Evolutionary conservation across 2,329 filamentous ascomycete species (phyloP).

Genomic region (Stachybotrys echinatus): DNA sequence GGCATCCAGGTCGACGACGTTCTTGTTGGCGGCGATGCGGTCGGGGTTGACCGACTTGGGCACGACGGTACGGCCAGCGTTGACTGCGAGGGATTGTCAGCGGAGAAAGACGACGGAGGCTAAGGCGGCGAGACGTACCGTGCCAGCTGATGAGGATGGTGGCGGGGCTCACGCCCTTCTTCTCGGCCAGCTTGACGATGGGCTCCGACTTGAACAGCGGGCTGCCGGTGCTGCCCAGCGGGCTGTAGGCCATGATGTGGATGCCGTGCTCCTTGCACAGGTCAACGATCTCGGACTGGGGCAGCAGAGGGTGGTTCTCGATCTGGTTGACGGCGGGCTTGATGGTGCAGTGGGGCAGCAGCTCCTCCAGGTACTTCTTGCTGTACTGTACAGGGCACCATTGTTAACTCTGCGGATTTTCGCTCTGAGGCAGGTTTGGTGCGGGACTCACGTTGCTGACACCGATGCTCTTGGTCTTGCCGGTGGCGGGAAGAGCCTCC

Average conservation of each 20-base stretch:
- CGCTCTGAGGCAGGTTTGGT: not conserved
- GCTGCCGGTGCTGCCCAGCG: constrained; percentile 58
- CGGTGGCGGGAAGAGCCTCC: constrained; percentile 58
- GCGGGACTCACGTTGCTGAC: constrained; percentile 45
- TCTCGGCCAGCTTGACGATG: constrained; percentile 58
- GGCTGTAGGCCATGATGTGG: constrained; percentile 67
- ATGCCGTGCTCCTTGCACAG: constrained; percentile 64
- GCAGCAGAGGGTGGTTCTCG: constrained; percentile 67
- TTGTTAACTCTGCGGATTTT: constrained; percentile 3
- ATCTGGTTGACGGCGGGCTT: constrained; percentile 67
- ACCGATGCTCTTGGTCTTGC: constrained; percentile 50
- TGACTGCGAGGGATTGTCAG: constrained; percentile 39
- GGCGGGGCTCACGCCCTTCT: constrained; percentile 54
- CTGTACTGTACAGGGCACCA: constrained; percentile 37
- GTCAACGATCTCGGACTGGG: constrained; percentile 67
- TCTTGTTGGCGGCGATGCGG: constrained; percentile 65
- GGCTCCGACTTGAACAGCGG: constrained; percentile 60
- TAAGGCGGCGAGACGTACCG: constrained; percentile 49
- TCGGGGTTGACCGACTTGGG: constrained; percentile 66
- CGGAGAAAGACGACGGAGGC: not conserved
- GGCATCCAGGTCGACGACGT: constrained; percentile 58
- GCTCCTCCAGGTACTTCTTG: constrained; percentile 48
- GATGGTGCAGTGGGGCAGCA: constrained; percentile 45
- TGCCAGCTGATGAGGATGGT: constrained; percentile 68
- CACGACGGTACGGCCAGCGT: constrained; percentile 64